Base-by-base conservation (phyloP, 495 filamentous ascomycete genomes). In the Penicillium silybi region DNA sequence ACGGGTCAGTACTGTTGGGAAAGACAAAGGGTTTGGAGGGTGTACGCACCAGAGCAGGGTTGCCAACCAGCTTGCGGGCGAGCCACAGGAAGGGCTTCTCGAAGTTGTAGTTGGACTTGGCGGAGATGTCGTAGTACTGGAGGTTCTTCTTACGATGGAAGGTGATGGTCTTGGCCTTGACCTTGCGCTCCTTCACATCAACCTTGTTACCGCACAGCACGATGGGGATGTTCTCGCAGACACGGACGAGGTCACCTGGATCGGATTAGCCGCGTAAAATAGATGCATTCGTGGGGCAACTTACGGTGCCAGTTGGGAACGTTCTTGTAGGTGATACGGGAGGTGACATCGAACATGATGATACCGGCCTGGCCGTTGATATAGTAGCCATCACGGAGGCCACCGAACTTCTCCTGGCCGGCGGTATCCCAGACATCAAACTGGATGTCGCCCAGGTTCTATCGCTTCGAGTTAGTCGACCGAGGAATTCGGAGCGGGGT, bases 131-230 rank as follows among this genome's bases (percentile, higher is more conserved):
- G 82, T 99, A 99, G 85, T 99, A 99, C 75, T 99, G 95, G 16
- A 99, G 85, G 79, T 97, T 97, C 87, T 99, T 99, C 85, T 99
- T 99, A 69, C 95, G 92, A 81, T 99, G 95, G 89, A 99, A 99
- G 57, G 95, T 99, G 80, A 99, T 99, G 65, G 93, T 95, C 89
- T 99, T 99, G 62, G 95, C 95, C 84, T 99, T 99, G 65, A 99
- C 95, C 79, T 99, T 99, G 72, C 95, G 89, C 85, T 98, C 95
- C 86, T 99, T 99, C 56, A 99, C 95, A 63, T 99, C 95, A 73
- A 99, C 95, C 84, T 99, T 99, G 87, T 99, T 99, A 74, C 95
- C 95, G 72, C 82, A 86, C 50, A 99, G 87, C 60, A 97, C 95
- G 70, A 99, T 97, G 58, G 95, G 95, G 70, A 99, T 92, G 78